phyloP scores from a whole-genome alignment of 2,329 filamentous ascomycete species.

The Ascochyta rabiei region DNA sequence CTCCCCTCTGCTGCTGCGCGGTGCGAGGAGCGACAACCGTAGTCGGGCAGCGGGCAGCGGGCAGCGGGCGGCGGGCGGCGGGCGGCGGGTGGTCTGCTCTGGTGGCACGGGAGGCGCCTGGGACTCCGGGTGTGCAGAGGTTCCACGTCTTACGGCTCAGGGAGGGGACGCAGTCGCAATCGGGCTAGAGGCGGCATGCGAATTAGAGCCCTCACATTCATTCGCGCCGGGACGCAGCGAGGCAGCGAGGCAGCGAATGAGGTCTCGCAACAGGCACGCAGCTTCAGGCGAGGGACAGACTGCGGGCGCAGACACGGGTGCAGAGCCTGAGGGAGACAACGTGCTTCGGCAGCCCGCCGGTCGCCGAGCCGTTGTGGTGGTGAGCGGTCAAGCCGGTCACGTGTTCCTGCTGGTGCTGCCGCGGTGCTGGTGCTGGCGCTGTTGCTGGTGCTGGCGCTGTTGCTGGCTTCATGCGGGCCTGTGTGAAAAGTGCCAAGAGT shows the following conservation, averaged over 20 bases:
- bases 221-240: constrained; percentile 36
- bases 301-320: constrained; percentile 6
- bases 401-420: constrained; percentile 8
- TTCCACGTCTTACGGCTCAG: constrained; percentile 40
- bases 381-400: constrained; percentile 22
- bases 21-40: constrained; percentile 18
- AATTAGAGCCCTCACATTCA: constrained; percentile 44
- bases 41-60: constrained; percentile 20
- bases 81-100: constrained; percentile 25
- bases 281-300: constrained; percentile 16
- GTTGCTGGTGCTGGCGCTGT: no score
- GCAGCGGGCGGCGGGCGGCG: constrained; percentile 22
- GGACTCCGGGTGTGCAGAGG: constrained; percentile 25
- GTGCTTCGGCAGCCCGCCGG: constrained; percentile 25
- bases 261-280: constrained; percentile 24
- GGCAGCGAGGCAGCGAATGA: constrained; percentile 37
- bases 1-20: constrained; percentile 26
- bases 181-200: constrained; percentile 44
- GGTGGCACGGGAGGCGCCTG: constrained; percentile 27
- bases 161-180: constrained; percentile 42
- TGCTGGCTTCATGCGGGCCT: constrained; percentile 14
- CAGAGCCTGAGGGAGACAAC: constrained; percentile 23
- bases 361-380: constrained; percentile 26
- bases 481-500: constrained; percentile 19
- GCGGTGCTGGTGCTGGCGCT: no score